Conservation (phyloP, 768 basidiomycete species). For the Filobasidium floriforme region DNA sequence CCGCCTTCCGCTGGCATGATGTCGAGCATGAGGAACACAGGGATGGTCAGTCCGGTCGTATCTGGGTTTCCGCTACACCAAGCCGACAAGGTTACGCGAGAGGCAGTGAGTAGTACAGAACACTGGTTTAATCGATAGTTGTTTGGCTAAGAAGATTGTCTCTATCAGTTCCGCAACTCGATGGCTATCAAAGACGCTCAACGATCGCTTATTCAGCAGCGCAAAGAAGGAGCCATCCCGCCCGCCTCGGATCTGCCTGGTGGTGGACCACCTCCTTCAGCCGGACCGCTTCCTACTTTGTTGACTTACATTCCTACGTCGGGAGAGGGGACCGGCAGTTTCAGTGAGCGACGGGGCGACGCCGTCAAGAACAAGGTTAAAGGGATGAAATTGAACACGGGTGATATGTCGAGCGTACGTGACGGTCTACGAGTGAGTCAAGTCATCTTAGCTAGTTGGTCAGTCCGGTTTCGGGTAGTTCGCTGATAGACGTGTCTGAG, state of each 20-base stretch:
- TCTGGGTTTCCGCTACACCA: slow-evolving; percentile 23
- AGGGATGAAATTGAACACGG: slow-evolving; percentile 16
- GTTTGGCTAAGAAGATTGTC: not conserved
- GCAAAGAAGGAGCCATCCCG: slow-evolving; percentile 13
- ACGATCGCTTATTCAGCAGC: slow-evolving; percentile 15
- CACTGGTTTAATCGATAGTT: not conserved
- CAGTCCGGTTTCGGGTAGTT: no score
- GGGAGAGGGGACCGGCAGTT: slow-evolving; percentile 12
- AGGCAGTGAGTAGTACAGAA: slow-evolving; percentile 16
- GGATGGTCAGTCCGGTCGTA: slow-evolving; percentile 23
- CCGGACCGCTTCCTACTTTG: slow-evolving; percentile 13
- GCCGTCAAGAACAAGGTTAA: slow-evolving; percentile 21
- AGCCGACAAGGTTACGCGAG: slow-evolving; percentile 22
- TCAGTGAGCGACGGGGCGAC: slow-evolving; percentile 19
- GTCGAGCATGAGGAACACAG: slow-evolving; percentile 7
- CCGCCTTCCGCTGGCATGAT: slow-evolving; percentile 7
- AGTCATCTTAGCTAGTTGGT: not conserved
- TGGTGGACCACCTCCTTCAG: slow-evolving; percentile 22
- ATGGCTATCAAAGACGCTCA: slow-evolving; percentile 23
- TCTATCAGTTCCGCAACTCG: slow-evolving; percentile 17
- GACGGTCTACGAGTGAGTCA: slow-evolving; percentile 1
- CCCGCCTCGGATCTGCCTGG: slow-evolving; percentile 14
- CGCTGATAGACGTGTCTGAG: no score
- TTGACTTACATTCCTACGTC: slow-evolving; percentile 6
- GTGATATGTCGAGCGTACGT: slow-evolving; percentile 4